phyloP scores from a whole-genome alignment of 2,329 filamentous ascomycete species.

The Hypoxylon sp. region DNA sequence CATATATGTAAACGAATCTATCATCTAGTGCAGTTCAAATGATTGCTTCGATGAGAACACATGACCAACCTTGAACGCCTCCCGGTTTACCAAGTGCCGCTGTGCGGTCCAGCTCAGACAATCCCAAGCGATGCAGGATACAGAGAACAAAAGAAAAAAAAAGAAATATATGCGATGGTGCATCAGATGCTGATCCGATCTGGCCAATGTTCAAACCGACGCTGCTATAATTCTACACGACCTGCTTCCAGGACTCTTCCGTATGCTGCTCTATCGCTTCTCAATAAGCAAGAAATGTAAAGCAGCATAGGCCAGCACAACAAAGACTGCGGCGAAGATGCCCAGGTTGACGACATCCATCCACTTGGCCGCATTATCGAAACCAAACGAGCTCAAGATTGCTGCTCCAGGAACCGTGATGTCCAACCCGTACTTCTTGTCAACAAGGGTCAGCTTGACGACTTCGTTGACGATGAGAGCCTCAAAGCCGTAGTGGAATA shows the following conservation, averaged over 20 bases:
- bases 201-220: constrained; percentile 13
- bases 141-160: neutral
- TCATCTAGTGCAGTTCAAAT: constrained; percentile 28
- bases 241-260: constrained; percentile 6
- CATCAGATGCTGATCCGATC: constrained; percentile 15
- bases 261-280: constrained; percentile 67
- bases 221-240: constrained; percentile 28
- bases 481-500: constrained; percentile 98
- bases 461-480: constrained; percentile 97
- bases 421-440: constrained; percentile 94
- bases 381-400: constrained; percentile 94
- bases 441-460: constrained; percentile 83
- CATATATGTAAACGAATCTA: constrained; percentile 38
- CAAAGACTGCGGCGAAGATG: constrained; percentile 82
- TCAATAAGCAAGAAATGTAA: constrained; percentile 96
- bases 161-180: constrained; percentile 18
- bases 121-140: constrained; percentile 33
- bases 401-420: constrained; percentile 95
- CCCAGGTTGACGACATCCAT: constrained; percentile 81
- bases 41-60: constrained; percentile 11
- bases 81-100: constrained; percentile 32
- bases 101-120: constrained; percentile 26
- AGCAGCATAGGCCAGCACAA: constrained; percentile 85
- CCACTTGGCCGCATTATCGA: constrained; percentile 88
- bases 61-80: constrained; percentile 28